A percentile compares a stretch with the other conserved stretches of the same genome.
phyloP scores from a whole-genome alignment of 1,139 yeast genomes.

The Blastobotrys buckinghamii region DNA sequence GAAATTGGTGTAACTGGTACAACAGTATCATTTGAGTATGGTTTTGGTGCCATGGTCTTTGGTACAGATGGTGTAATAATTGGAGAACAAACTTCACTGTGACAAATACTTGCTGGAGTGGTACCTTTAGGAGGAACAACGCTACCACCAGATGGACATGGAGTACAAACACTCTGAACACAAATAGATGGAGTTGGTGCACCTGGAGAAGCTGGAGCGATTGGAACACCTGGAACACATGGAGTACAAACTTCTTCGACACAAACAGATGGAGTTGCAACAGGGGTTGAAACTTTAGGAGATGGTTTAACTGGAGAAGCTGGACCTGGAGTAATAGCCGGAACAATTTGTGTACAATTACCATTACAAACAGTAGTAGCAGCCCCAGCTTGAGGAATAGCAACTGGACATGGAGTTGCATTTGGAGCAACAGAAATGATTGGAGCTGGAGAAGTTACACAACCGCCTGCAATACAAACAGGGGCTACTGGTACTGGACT shows the following conservation, averaged over 20 bases:
- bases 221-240: not conserved
- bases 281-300: not conserved
- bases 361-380: not conserved
- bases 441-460: conserved; percentile 5
- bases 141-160: not conserved
- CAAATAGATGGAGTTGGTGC: not conserved
- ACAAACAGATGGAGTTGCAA: not conserved
- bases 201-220: not conserved
- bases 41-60: too few species aligned
- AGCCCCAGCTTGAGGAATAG: conserved; percentile 1
- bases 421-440: conserved; percentile 3
- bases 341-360: not conserved
- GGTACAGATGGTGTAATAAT: conserved; percentile 4
- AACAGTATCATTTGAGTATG: not conserved
- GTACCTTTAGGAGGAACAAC: not conserved
- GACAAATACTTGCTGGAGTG: conserved; percentile 1
- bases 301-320: not conserved
- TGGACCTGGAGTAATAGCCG: not conserved
- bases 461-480: conserved; percentile 2
- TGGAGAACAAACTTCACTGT: not conserved
- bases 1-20: not conserved
- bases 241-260: not conserved
- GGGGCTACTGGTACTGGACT: conserved; percentile 5
- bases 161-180: not conserved
- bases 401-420: conserved; percentile 4